Conservation (phyloP, 768 basidiomycete genomes). For the Dacryopinax primogenitus region DNA sequence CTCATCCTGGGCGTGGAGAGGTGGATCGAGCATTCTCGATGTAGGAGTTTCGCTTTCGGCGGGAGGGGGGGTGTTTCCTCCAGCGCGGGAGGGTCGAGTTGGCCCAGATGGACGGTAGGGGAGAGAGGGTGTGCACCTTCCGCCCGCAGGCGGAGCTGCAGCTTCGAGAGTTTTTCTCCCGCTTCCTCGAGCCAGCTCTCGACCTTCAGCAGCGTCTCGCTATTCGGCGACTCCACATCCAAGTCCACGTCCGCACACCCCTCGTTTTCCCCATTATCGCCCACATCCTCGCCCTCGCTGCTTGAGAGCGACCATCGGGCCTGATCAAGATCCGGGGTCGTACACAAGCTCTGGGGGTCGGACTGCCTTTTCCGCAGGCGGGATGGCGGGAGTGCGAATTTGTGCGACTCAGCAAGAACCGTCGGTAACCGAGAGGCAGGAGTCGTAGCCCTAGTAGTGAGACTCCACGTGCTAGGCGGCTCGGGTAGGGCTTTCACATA, state of each 20-base stretch:
- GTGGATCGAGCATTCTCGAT: slow-evolving; percentile 1
- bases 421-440: neutral
- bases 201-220: neutral
- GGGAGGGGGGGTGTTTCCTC: neutral
- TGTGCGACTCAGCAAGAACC: neutral
- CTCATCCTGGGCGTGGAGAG: neutral
- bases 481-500: neutral
- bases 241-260: neutral
- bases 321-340: neutral
- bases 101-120: neutral
- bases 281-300: neutral
- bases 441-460: neutral
- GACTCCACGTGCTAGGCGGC: neutral
- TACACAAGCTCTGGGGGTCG: neutral
- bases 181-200: neutral
- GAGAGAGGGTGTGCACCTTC: neutral
- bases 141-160: neutral
- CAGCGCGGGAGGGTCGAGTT: neutral
- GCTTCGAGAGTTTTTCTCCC: neutral
- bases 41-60: neutral
- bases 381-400: neutral
- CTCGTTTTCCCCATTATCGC: neutral
- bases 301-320: neutral
- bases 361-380: neutral
- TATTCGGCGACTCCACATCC: neutral